phyloP scores from a whole-genome alignment of 2,329 filamentous ascomycete genomes.

The Chrysoporthe deuterocubensis region DNA sequence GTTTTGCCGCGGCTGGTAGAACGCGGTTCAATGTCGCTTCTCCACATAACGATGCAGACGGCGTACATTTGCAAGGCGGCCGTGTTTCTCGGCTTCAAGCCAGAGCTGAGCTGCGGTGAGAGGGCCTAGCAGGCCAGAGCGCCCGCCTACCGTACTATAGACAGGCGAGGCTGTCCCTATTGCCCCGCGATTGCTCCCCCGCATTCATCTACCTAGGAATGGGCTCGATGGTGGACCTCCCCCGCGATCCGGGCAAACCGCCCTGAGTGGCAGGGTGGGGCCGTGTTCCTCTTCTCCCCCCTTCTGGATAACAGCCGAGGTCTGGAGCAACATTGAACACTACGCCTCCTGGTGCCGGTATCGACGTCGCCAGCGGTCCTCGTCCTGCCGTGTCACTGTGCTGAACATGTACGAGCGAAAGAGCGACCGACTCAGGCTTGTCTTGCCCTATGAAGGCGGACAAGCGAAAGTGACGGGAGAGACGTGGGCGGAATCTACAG shows the following conservation, averaged over 20 bases:
- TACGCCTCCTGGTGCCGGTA: neutral
- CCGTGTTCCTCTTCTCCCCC: neutral
- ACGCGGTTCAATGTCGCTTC: neutral
- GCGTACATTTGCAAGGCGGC: neutral
- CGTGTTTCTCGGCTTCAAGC: too few species aligned
- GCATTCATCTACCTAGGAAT: neutral
- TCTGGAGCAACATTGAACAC: neutral
- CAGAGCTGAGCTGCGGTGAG: too few species aligned
- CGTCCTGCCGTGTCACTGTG: slow-evolving; percentile 1
- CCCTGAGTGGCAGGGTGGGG: neutral
- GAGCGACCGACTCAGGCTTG: slow-evolving; percentile 3
- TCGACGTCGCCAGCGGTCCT: neutral
- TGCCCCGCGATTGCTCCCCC: too few species aligned
- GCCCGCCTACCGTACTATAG: too few species aligned
- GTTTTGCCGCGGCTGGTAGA: neutral
- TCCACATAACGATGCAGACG: neutral
- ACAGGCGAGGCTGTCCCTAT: too few species aligned
- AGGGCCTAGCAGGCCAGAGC: too few species aligned
- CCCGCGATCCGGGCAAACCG: neutral
- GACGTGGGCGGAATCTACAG: neutral
- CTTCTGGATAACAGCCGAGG: neutral
- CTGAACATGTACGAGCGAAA: slow-evolving; percentile 11
- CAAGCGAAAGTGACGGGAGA: neutral
- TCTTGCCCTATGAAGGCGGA: neutral
- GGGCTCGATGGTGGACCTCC: neutral